A percentile compares a stretch with the other conserved stretches of the same genome.
phyloP scores from a whole-genome alignment of 129 eudicot species.

The Silybum marianum region DNA sequence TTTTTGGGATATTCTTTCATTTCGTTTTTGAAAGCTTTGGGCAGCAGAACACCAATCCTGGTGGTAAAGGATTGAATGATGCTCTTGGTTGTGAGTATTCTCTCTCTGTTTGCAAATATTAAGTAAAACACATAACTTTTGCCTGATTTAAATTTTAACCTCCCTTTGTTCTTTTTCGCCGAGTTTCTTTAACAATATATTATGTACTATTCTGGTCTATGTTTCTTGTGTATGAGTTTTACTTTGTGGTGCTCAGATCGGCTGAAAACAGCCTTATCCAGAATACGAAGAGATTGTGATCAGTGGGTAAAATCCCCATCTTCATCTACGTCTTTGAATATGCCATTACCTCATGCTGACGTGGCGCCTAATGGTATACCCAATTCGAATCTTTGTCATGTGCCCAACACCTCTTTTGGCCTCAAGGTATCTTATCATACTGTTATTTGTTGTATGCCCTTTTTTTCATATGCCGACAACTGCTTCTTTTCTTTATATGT shows the following conservation, averaged over 20 bases:
- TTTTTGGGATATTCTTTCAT: slow-evolving; percentile 82
- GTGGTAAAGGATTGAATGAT: slow-evolving; percentile 64
- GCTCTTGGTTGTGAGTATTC: slow-evolving; percentile 66
- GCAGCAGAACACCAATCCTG: slow-evolving; percentile 50
- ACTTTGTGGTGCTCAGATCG: slow-evolving; percentile 56
- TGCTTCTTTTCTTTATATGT: background rate
- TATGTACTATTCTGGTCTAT: background rate
- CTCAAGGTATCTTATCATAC: slow-evolving; percentile 65
- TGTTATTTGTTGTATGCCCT: background rate
- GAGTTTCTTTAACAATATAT: background rate
- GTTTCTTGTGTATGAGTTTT: slow-evolving; percentile 22
- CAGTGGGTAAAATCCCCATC: slow-evolving; percentile 70
- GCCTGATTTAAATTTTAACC: background rate
- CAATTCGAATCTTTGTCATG: slow-evolving; percentile 38
- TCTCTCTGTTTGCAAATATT: slow-evolving; percentile 3
- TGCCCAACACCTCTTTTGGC: slow-evolving; percentile 51
- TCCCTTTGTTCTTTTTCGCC: background rate
- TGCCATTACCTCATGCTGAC: slow-evolving; percentile 57
- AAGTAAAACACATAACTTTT: background rate
- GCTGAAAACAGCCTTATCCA: slow-evolving; percentile 74
- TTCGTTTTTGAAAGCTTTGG: slow-evolving; percentile 78
- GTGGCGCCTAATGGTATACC: slow-evolving; percentile 62
- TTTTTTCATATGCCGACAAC: slow-evolving; percentile 6
- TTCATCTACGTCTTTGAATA: slow-evolving; percentile 46
- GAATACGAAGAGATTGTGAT: slow-evolving; percentile 81